A percentile compares a stretch with the other conserved stretches of the same genome.
phyloP scores from a whole-genome alignment of 805 yeast species.

The Allodekkera sacchari region DNA sequence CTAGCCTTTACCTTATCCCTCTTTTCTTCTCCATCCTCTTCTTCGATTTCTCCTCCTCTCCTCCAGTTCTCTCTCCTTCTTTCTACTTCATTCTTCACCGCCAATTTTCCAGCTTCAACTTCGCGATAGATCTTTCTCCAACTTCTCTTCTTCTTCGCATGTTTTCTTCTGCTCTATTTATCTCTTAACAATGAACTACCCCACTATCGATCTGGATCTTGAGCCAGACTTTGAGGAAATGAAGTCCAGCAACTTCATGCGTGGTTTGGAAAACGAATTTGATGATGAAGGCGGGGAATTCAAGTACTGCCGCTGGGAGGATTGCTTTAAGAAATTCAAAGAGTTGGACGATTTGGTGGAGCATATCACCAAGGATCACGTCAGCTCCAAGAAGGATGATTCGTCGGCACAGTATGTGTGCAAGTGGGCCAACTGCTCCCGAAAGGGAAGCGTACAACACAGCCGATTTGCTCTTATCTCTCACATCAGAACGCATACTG shows the following conservation, averaged over 20 bases:
- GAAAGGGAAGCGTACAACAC: constrained; percentile 43
- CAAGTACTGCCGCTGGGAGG: constrained; percentile 30
- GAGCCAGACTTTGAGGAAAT: constrained; percentile 17
- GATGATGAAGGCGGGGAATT: constrained; percentile 9
- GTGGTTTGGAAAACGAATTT: constrained; percentile 9
- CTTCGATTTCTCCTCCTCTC: too few relatives aligned
- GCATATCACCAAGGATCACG: constrained; percentile 33
- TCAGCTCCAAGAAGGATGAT: constrained; percentile 15
- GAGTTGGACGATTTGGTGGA: constrained; percentile 30
- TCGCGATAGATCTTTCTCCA: too few relatives aligned
- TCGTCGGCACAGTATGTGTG: constrained; percentile 35
- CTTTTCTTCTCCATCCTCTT: too few relatives aligned
- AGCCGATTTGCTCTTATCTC: constrained; percentile 50
- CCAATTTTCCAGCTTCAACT: too few relatives aligned
- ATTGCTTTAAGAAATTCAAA: constrained; percentile 22
- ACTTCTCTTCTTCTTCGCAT: too few relatives aligned
- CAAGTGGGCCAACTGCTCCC: constrained; percentile 52
- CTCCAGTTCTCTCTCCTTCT: neutral
- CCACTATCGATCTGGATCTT: constrained; percentile 15
- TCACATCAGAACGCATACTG: constrained; percentile 59
- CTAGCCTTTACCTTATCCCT: too few relatives aligned
- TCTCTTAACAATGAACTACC: too few relatives aligned
- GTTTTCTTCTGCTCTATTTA: too few relatives aligned
- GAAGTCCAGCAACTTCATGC: constrained; percentile 10
- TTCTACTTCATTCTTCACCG: too few relatives aligned